phyloP scores from a whole-genome alignment of 163 green algal species.

The Scenedesmus sp. region DNA sequence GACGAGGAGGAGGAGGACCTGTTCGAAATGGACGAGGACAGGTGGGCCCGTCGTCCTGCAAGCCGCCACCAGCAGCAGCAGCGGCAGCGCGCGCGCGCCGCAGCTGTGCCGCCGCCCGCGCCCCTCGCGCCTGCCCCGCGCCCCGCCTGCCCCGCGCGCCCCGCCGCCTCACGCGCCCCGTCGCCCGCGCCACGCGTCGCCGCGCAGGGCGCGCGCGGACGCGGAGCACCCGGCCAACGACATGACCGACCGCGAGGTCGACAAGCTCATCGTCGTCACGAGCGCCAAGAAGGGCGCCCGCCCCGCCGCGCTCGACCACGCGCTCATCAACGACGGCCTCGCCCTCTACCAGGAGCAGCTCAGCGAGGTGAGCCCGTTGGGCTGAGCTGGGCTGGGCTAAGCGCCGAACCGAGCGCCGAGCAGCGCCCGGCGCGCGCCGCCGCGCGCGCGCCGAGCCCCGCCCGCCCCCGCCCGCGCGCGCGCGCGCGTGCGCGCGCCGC shows the following conservation, averaged over 20 bases:
- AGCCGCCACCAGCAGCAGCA: no score
- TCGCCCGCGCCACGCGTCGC: not conserved
- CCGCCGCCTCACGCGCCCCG: not conserved
- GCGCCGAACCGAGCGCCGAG: no score
- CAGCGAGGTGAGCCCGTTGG: slow-evolving; percentile 35
- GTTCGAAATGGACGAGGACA: slow-evolving; percentile 92
- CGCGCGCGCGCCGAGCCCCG: not conserved
- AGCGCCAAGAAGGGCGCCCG: slow-evolving; percentile 26
- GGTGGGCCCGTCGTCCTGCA: no score
- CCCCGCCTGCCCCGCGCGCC: not conserved
- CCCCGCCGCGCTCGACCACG: slow-evolving; percentile 59
- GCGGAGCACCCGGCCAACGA: slow-evolving; percentile 16
- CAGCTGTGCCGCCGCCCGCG: no score
- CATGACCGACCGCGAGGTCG: slow-evolving; percentile 74
- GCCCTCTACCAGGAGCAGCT: slow-evolving; percentile 85
- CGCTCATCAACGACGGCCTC: slow-evolving; percentile 88
- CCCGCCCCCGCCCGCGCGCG: not conserved
- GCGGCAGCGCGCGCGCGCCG: no score
- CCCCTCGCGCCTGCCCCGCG: no score
- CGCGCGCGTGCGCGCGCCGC: not conserved
- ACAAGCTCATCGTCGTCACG: slow-evolving; percentile 85
- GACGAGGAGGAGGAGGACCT: slow-evolving; percentile 84
- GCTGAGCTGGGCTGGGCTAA: not conserved
- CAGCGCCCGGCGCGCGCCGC: no score
- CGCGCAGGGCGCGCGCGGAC: not conserved